These are phyloP conservation scores for Eimeria praecox DNA, from an alignment of 169 alveolate species.

Conservation along the genomic window DNA sequence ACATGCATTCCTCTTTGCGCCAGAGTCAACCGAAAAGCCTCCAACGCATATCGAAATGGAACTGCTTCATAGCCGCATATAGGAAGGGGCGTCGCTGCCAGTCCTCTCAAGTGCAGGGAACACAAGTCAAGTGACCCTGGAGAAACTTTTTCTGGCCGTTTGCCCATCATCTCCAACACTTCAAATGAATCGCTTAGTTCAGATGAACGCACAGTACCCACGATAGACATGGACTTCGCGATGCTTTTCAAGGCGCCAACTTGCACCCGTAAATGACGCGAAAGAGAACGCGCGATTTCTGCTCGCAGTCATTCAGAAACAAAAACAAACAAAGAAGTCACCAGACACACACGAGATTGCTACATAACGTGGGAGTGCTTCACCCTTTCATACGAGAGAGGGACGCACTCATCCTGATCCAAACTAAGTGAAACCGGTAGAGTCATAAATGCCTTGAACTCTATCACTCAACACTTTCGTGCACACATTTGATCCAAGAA, in stretches of 20 bases:
- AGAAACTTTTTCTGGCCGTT: neutral
- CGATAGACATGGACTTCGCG: neutral
- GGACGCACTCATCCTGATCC: too few species aligned
- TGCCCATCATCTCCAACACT: neutral
- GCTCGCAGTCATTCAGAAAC: neutral
- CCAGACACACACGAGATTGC: too few species aligned
- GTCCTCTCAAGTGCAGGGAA: neutral
- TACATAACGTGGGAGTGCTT: too few species aligned
- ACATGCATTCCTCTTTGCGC: conserved; percentile 14
- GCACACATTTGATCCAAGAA: too few species aligned
- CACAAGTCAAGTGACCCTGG: neutral
- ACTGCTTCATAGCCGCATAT: neutral
- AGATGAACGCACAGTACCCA: neutral
- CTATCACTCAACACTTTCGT: too few species aligned
- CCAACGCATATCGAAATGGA: neutral
- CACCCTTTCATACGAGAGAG: too few species aligned
- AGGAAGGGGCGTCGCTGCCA: neutral
- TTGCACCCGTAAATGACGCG: neutral
- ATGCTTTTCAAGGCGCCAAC: neutral
- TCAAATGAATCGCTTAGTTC: neutral
- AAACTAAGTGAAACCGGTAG: too few species aligned
- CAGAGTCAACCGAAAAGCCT: neutral
- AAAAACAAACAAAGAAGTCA: neutral
- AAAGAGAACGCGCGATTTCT: neutral
- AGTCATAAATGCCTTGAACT: too few species aligned